Conservation (phyloP, 495 filamentous ascomycete genomes). For the Podospora conica region DNA sequence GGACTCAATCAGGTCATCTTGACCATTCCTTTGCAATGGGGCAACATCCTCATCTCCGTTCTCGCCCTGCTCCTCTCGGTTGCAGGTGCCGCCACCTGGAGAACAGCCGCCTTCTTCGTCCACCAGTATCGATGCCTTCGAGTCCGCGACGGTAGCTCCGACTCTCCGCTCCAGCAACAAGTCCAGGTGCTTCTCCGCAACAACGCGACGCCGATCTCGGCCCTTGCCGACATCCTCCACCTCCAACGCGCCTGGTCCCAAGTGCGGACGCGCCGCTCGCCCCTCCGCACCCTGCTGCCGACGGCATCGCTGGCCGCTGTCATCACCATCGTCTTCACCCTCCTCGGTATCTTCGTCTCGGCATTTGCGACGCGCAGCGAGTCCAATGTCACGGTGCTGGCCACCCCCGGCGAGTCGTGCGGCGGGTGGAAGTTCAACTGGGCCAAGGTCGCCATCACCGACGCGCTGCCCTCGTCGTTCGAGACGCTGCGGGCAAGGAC, state of each 20-base stretch:
- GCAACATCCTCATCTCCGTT: conserved; percentile 8
- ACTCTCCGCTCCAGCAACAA: conserved; percentile 5
- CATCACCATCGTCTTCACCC: neutral
- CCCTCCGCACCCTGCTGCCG: neutral
- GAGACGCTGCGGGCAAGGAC: neutral
- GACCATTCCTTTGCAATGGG: conserved; percentile 6
- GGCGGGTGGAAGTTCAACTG: conserved; percentile 12
- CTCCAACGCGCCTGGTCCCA: neutral
- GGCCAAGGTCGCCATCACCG: neutral
- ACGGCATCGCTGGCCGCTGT: neutral
- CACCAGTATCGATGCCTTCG: conserved; percentile 10
- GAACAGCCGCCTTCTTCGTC: neutral
- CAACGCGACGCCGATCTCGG: conserved; percentile 8
- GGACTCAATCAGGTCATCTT: neutral
- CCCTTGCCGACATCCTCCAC: conserved; percentile 4
- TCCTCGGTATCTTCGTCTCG: conserved; percentile 10
- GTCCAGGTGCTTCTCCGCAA: conserved; percentile 9
- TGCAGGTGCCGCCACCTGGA: conserved; percentile 7
- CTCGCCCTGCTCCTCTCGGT: conserved; percentile 6
- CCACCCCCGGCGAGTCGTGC: neutral
- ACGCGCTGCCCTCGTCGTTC: neutral
- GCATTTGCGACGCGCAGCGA: conserved; percentile 6
- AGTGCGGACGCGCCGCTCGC: neutral
- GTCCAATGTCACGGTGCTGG: conserved; percentile 5
- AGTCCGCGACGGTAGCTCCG: neutral